Evolutionary conservation across 305 asterid genomes (phyloP), one percentile per base, ranked within the genome.

Genomic region (Solanum hybrid): DNA sequence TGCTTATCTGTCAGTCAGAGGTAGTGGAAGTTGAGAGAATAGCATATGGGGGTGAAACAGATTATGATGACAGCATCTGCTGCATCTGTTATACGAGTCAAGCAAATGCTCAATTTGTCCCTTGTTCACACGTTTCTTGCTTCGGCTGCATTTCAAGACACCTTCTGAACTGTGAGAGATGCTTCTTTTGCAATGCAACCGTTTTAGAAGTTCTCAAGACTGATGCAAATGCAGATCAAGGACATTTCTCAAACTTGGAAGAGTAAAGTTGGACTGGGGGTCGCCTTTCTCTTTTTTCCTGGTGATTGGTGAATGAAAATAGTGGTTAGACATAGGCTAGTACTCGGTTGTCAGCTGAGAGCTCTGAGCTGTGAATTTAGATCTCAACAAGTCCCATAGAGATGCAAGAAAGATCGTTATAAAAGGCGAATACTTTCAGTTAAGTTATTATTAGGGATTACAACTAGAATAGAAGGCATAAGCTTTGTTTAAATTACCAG

Each of bases 71-170:
- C 32, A 91, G 90, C 89, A 61, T 90, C 13, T 96, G 99, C 95
- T 97, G 99, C 98, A 97, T 97, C 91, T 97, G 99, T 92, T 97
- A 95, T 91, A 89, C 96, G 20, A 93, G 94, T 82, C 88, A 75
- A 89, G 95, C 96, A 51, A 94, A 95, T 79, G 91, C 99, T 38
- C 93, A 91, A 41, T 96, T 97, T 87, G 70, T 91, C 45, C 99
- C 99, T 0, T 97, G 99, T 80, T 93, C 94, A 3, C 99, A 97
- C 38, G 89, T 93, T 11, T 96, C 99, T 24, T 97, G 99, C 95
- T 93, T 93, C 31, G 95, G 97, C 89, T 97, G 99, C 96, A 95
- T 96, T 90, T 92, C 98, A n/a, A 93, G 99, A 91, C 99, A 97
- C 92, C 97, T 96, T 41, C 94, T 97, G 75, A 97, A 97, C 89